phyloP scores from a whole-genome alignment of 257 asterid species.

The Solanum okadae region DNA sequence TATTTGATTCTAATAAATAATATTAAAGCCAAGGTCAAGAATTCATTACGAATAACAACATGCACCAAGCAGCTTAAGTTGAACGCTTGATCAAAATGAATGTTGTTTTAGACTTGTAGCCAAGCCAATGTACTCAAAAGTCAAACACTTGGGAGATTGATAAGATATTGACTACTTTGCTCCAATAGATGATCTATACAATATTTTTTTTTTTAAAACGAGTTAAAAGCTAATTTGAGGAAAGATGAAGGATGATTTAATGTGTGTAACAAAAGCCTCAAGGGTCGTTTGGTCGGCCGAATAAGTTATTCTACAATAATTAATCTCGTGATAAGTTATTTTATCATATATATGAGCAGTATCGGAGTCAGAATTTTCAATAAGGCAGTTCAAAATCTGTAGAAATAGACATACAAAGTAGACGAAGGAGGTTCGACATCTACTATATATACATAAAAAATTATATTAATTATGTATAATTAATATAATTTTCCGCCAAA shows the following conservation, averaged over 20 bases:
- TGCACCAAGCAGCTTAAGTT: background rate
- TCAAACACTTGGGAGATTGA: background rate
- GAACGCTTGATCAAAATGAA: background rate
- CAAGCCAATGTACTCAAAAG: background rate
- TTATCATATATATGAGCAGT: no score
- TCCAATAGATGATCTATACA: background rate
- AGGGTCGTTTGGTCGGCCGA: background rate
- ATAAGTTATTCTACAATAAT: no score
- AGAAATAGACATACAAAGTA: no score
- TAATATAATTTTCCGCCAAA: no score
- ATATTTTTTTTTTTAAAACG: background rate
- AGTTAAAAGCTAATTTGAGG: background rate
- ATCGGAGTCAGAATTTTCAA: no score
- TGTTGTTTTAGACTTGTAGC: background rate
- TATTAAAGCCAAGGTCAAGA: background rate
- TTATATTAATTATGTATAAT: no score
- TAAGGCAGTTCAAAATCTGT: no score
- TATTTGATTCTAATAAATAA: no score
- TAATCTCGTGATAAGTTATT: no score
- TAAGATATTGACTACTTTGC: background rate
- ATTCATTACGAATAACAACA: background rate
- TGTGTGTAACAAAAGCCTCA: background rate
- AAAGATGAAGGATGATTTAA: background rate
- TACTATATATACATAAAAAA: no score
- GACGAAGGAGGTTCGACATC: no score